Evolutionary conservation across 2,329 filamentous ascomycete genomes (phyloP).

Genomic region (Zymoseptoria passerinii): DNA sequence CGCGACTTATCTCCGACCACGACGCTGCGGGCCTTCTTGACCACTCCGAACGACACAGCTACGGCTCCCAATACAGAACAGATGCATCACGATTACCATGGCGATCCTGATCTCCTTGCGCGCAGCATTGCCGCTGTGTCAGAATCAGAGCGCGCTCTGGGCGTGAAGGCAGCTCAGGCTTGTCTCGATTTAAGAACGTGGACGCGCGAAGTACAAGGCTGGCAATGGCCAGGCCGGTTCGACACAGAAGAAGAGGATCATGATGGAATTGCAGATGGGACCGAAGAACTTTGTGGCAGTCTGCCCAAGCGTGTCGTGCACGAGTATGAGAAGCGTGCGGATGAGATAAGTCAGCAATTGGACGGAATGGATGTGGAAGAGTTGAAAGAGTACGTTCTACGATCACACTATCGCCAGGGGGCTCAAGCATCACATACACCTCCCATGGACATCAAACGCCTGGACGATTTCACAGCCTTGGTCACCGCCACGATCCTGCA

Average conservation of each 20-base stretch:
- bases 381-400: slow-evolving; percentile 78
- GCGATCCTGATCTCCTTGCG: slow-evolving; percentile 34
- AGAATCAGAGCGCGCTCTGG: slow-evolving; percentile 60
- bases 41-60: slow-evolving; percentile 24
- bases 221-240: slow-evolving; percentile 50
- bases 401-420: slow-evolving; percentile 58
- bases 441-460: slow-evolving; percentile 33
- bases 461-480: slow-evolving; percentile 85
- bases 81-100: background rate
- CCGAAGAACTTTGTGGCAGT: slow-evolving; percentile 57
- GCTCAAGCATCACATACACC: slow-evolving; percentile 34
- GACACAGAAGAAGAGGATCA: slow-evolving; percentile 29
- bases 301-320: slow-evolving; percentile 56
- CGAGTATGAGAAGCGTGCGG: slow-evolving; percentile 63
- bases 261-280: background rate
- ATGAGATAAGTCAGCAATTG: slow-evolving; percentile 63
- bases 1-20: slow-evolving; percentile 52
- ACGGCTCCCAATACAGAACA: background rate
- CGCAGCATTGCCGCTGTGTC: slow-evolving; percentile 56
- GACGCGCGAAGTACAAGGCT: slow-evolving; percentile 61
- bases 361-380: slow-evolving; percentile 70
- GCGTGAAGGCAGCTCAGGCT: slow-evolving; percentile 59
- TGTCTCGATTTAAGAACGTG: slow-evolving; percentile 65
- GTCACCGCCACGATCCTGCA: slow-evolving; percentile 89
- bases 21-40: slow-evolving; percentile 53